Percentiles rank a stretch among this genome's conserved stretches.
Evolutionary conservation across 495 filamentous ascomycete genomes (phyloP).

Genomic region (Podospora sp.): DNA sequence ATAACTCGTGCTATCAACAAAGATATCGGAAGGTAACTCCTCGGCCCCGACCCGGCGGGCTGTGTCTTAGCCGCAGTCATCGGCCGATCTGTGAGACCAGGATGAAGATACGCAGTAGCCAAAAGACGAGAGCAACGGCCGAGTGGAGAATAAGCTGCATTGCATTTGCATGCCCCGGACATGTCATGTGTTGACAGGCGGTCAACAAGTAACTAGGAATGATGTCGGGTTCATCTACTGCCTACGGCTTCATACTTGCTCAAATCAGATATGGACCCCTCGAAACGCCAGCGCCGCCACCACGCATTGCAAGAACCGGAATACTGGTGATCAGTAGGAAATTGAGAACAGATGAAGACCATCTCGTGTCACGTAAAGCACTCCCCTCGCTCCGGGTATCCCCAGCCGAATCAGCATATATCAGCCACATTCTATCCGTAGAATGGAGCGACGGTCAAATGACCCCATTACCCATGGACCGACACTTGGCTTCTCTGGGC

Average conservation of each 20-base stretch:
- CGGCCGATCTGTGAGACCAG: neutral
- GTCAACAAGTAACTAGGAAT: conserved; percentile 4
- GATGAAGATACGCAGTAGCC: neutral
- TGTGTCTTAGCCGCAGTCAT: neutral
- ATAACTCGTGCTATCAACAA: neutral
- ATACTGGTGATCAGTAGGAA: neutral
- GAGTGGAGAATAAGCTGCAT: neutral
- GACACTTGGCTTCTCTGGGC: conserved; percentile 1
- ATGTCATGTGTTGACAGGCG: conserved; percentile 15
- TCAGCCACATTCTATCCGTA: neutral
- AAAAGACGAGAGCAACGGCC: neutral
- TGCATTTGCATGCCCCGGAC: conserved; percentile 2
- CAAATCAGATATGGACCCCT: conserved; percentile 2
- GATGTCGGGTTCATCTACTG: neutral
- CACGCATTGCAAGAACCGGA: neutral
- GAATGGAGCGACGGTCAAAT: neutral
- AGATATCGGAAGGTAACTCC: neutral
- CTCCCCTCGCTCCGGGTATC: neutral
- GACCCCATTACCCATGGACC: conserved; percentile 11
- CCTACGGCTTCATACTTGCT: conserved; percentile 6
- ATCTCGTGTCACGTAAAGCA: neutral
- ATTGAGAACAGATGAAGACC: neutral
- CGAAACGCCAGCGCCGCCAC: conserved; percentile 20
- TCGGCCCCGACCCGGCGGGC: neutral
- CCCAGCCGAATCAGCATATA: conserved; percentile 10